Evolutionary conservation across 257 asterid species (phyloP), one percentile per base, ranked within the genome.

Genomic region (Dorcoceras hygrometricum): DNA sequence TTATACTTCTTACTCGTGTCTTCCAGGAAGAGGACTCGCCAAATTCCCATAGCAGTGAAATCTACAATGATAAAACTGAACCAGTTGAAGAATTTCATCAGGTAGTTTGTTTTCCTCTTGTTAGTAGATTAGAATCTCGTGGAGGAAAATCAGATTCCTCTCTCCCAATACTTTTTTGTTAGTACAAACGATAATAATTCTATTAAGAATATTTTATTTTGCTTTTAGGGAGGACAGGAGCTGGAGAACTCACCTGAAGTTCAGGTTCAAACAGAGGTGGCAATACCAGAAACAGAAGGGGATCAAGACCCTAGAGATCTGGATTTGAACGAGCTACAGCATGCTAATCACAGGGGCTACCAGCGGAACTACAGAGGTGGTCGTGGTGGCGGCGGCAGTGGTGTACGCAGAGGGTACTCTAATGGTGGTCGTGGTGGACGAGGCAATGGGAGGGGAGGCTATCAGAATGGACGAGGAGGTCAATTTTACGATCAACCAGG

Each of bases 381-480:
- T 4, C 87, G 87, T 39, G 81, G 85, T 20, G 80, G 79, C 7
- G 84, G 81, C 62, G 43, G 43, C 9, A 29, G 34, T 29, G 34
- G 34, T 29, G 34, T 5, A 14, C 82, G 90, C 2, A 75, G 92
- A 67, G 91, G 88, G 46, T 71, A 80, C 63, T 22, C 75, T 23
- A 86, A 80, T 53, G 90, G 95, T 46, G 90, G 95, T 5, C 88
- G 88, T 70, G 91, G 96, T 25, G 88, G 94, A 6, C 76, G 91
- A 22, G 87, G 83, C 12, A 61, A 80, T 25, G 54, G 80, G 59
- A 75, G 96, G 51, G 92, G 83, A 10, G 87, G 91, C 76, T 83
- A 78, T 62, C 83, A 78, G 70, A 87, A 89, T 16, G 95, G 89
- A 5, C 82, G 84, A 46, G 31, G 84, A 46, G 31, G 69, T 68